Conservation (phyloP, 2,329 filamentous ascomycete genomes). For the Ascosphaera aggregata region DNA sequence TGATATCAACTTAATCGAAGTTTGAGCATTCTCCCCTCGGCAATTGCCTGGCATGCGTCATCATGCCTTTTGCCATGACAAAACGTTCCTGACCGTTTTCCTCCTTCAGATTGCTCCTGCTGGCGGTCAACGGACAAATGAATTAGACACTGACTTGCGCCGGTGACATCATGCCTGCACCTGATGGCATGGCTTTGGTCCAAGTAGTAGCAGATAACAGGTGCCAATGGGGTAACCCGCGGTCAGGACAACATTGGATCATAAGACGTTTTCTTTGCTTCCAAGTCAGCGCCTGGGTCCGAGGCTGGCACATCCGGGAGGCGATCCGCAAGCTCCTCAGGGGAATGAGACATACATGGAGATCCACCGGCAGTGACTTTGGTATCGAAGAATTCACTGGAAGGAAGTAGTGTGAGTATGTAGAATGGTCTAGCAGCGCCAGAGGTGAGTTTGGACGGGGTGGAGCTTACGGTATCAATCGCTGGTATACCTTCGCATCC, state of each 20-base stretch:
- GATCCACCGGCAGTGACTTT: not conserved
- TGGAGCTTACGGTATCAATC: conserved; percentile 46
- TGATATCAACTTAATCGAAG: too few relatives aligned
- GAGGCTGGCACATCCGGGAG: conserved; percentile 26
- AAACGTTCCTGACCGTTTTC: too few relatives aligned
- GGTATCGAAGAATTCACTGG: not conserved
- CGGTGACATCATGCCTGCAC: too few relatives aligned
- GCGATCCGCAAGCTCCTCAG: conserved; percentile 15
- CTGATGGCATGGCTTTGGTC: too few relatives aligned
- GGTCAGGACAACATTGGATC: not conserved
- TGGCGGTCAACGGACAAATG: too few relatives aligned
- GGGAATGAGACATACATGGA: conserved; percentile 5
- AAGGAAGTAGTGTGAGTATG: not conserved
- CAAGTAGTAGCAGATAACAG: too few relatives aligned
- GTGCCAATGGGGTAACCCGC: too few relatives aligned
- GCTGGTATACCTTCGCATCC: conserved; percentile 51
- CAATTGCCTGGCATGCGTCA: too few relatives aligned
- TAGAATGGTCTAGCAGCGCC: not conserved
- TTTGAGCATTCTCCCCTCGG: too few relatives aligned
- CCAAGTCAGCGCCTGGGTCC: conserved; percentile 17
- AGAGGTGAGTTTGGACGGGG: not conserved
- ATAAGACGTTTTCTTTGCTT: not conserved
- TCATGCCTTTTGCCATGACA: too few relatives aligned
- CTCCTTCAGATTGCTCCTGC: too few relatives aligned
- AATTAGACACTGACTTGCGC: too few relatives aligned